Evolutionary conservation across 805 yeast genomes (phyloP).

Genomic region (Metschnikowia peoriensis): DNA sequence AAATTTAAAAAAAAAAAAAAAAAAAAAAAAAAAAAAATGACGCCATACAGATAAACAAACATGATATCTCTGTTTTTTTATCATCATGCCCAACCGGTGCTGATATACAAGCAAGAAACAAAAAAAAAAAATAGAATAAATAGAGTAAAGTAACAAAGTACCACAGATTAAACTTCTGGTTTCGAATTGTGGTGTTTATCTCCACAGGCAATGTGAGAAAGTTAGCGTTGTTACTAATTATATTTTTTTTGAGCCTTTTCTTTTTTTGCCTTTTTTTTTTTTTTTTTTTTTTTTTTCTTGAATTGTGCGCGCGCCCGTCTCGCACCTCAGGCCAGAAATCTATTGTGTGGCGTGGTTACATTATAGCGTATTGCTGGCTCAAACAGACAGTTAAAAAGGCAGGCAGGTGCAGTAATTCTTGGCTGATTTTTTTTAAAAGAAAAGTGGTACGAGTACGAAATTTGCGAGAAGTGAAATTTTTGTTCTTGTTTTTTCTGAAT

Average conservation of each 20-base stretch:
- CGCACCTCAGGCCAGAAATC: neutral
- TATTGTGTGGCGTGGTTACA: slow-evolving; percentile 1
- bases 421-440: neutral
- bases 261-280: too few relatives aligned
- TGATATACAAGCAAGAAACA: too few relatives aligned
- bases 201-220: neutral
- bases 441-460: neutral
- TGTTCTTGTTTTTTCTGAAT: neutral
- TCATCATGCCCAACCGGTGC: too few relatives aligned
- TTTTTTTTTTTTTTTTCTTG: neutral
- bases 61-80: too few relatives aligned
- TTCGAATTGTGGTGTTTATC: neutral
- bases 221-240: neutral
- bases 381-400: neutral
- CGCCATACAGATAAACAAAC: neutral
- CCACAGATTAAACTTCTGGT: neutral
- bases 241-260: neutral
- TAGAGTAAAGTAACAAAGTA: neutral
- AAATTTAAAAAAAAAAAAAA: too few relatives aligned
- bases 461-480: neutral
- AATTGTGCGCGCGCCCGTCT: slow-evolving; percentile 2
- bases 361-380: neutral
- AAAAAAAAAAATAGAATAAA: too few relatives aligned
- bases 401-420: neutral
- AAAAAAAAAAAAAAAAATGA: neutral